Evolutionary conservation across 2,329 filamentous ascomycete genomes (phyloP).

Genomic region (Calonectria multiphialidica): DNA sequence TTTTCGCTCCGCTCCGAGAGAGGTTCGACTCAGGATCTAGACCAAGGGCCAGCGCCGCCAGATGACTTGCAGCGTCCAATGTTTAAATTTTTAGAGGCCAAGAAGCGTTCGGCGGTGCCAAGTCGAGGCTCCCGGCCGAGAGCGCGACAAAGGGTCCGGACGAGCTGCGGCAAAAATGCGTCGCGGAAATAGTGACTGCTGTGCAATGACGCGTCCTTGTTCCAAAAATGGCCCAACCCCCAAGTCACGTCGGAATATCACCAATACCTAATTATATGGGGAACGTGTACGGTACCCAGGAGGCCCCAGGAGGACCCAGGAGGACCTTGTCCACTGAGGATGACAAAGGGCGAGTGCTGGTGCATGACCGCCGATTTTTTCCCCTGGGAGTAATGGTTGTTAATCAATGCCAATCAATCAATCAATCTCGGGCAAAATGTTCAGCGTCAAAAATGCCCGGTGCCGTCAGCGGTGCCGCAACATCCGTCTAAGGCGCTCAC

Average conservation of each 20-base stretch:
- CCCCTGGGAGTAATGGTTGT: not conserved
- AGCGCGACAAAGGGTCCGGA: conserved; percentile 7
- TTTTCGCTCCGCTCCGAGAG: not conserved
- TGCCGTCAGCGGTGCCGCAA: conserved; percentile 31
- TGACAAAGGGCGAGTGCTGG: not conserved
- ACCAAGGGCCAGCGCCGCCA: not conserved
- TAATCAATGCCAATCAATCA: conserved; percentile 9
- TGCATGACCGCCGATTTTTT: not conserved
- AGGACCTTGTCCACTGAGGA: not conserved
- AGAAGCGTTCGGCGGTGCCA: conserved; percentile 7
- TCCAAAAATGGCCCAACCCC: not conserved
- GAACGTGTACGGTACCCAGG: conserved; percentile 1
- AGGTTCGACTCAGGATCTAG: not conserved
- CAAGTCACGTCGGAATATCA: not conserved
- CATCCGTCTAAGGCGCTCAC: conserved; percentile 30
- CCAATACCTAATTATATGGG: conserved; percentile 5
- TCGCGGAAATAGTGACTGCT: conserved; percentile 1
- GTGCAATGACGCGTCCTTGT: conserved; percentile 5
- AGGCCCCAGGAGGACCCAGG: not conserved
- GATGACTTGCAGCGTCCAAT: conserved; percentile 20
- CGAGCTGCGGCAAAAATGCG: not conserved
- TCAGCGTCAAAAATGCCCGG: not conserved
- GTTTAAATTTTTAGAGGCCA: conserved; percentile 5
- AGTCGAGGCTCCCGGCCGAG: conserved; percentile 26
- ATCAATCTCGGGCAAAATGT: conserved; percentile 21